A percentile compares a stretch with the other conserved stretches of the same genome.
phyloP scores from a whole-genome alignment of 2,329 filamentous ascomycete species.

The Colletotrichum magnum region DNA sequence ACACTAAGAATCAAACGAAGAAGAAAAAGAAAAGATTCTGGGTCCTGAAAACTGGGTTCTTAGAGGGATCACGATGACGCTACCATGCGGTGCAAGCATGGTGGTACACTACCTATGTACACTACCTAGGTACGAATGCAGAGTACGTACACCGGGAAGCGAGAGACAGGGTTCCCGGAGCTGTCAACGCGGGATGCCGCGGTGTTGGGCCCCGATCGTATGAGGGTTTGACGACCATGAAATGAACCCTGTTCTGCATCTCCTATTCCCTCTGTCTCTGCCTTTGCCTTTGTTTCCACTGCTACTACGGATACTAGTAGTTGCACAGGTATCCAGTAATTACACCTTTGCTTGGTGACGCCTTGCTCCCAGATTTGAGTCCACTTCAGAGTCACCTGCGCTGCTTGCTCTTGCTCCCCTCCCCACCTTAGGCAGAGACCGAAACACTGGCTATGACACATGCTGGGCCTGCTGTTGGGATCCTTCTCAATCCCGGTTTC shows the following conservation, averaged over 20 bases:
- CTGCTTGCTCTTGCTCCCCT: slow-evolving; percentile 9
- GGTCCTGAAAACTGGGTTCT: slow-evolving; percentile 9
- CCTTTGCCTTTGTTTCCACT: background rate
- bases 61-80: slow-evolving; percentile 2
- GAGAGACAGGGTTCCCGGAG: slow-evolving; percentile 32
- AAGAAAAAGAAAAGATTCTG: slow-evolving; percentile 2
- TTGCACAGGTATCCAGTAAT: too few relatives aligned
- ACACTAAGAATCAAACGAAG: too few relatives aligned
- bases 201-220: slow-evolving; percentile 21
- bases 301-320: background rate
- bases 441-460: background rate
- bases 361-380: too few relatives aligned
- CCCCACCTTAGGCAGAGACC: slow-evolving; percentile 5
- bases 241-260: background rate
- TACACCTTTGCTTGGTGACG: too few relatives aligned
- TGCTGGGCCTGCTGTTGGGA: background rate
- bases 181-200: slow-evolving; percentile 40
- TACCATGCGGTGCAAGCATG: too few relatives aligned
- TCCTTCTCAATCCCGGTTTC: slow-evolving; percentile 1
- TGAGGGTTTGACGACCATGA: background rate
- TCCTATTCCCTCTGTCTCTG: background rate
- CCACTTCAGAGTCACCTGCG: too few relatives aligned
- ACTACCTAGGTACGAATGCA: too few relatives aligned
- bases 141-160: too few relatives aligned
- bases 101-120: too few relatives aligned